phyloP scores from a whole-genome alignment of 176 grass and related monocot genomes.

The Carex myosuroides region DNA sequence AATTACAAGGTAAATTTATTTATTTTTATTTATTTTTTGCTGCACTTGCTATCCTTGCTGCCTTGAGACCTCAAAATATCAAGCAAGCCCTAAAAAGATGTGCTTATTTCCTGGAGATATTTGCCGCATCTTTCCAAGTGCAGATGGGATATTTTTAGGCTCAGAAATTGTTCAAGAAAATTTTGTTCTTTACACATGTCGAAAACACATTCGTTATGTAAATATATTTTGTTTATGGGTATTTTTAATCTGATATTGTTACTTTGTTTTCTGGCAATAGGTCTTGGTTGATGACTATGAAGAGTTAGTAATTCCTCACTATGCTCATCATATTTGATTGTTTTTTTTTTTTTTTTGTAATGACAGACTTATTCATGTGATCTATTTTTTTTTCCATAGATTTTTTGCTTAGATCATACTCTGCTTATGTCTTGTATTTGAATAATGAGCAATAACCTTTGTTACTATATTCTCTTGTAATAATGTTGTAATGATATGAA shows the following conservation, averaged over 20 bases:
- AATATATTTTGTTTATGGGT: background rate
- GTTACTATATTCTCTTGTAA: background rate
- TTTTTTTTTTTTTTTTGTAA: background rate
- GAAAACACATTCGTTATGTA: background rate
- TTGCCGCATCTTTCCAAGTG: background rate
- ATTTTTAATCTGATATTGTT: background rate
- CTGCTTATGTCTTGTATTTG: background rate
- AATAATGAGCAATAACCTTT: conserved; percentile 1
- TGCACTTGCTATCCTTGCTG: background rate
- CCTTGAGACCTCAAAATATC: background rate
- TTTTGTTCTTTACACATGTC: background rate
- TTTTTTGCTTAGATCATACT: background rate
- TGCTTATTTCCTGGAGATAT: background rate
- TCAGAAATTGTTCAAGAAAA: background rate
- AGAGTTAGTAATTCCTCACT: conserved; percentile 57
- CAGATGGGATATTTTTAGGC: background rate
- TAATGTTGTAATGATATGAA: conserved; percentile 33
- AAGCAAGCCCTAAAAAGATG: background rate
- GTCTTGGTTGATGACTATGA: conserved; percentile 63
- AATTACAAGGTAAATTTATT: conserved; percentile 57
- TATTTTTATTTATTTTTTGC: background rate
- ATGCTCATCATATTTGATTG: conserved; percentile 42
- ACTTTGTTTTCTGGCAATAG: conserved; percentile 36
- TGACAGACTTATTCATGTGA: conserved; percentile 3
- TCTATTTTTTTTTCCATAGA: conserved; percentile 15